These are phyloP conservation scores for Aspergillus mulundensis DNA, from an alignment of 495 filamentous ascomycete species.

Conservation along the genomic window DNA sequence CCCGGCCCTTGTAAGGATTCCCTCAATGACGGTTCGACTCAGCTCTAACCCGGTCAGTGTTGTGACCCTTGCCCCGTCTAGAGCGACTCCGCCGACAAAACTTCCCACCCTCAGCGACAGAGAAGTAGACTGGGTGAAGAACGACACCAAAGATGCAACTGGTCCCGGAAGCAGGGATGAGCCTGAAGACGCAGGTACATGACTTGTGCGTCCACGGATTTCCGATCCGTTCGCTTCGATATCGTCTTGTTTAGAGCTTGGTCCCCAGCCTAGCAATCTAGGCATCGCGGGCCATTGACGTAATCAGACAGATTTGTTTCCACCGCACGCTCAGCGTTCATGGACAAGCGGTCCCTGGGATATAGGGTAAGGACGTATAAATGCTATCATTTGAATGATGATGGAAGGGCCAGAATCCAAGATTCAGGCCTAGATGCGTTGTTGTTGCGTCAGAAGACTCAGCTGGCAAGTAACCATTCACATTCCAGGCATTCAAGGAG, in stretches of 20 bases:
- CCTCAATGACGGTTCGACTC: constrained; percentile 61
- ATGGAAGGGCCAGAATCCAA: background rate
- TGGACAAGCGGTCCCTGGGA: background rate
- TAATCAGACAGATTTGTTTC: background rate
- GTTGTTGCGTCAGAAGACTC: constrained; percentile 11
- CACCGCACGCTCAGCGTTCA: background rate
- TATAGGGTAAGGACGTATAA: constrained; percentile 7
- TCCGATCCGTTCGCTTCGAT: constrained; percentile 9
- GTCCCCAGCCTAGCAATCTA: constrained; percentile 14
- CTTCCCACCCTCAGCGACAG: constrained; percentile 68
- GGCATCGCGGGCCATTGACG: constrained; percentile 30
- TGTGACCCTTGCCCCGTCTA: constrained; percentile 63
- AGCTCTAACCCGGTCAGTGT: constrained; percentile 69
- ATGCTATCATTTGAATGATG: background rate
- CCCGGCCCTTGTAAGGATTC: constrained; percentile 64
- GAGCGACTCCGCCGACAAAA: constrained; percentile 57
- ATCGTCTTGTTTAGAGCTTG: constrained; percentile 15
- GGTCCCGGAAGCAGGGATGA: constrained; percentile 62
- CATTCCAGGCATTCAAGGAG: background rate
- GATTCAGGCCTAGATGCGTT: background rate
- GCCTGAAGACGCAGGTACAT: constrained; percentile 37
- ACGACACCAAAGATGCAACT: constrained; percentile 64
- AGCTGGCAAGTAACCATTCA: background rate
- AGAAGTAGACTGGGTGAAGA: constrained; percentile 64
- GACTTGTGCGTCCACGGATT: constrained; percentile 15